Percentiles rank a stretch among this genome's conserved stretches.
Evolutionary conservation across 495 filamentous ascomycete genomes (phyloP).

Genomic region (Lasiosphaeria miniovina): DNA sequence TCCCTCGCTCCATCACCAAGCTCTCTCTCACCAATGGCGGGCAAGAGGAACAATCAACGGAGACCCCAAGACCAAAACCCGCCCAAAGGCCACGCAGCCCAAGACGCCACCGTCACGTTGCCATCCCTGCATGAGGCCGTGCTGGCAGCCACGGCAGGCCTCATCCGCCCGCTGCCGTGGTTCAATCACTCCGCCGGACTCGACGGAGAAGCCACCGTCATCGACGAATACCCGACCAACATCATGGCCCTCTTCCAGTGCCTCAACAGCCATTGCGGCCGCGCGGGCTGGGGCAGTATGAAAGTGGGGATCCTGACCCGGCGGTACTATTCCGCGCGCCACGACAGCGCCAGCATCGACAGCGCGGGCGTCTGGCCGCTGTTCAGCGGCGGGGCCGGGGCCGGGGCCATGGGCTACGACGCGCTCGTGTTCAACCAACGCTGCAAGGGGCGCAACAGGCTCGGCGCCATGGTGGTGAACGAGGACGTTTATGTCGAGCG

Average conservation of each 20-base stretch:
- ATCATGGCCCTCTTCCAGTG: constrained; percentile 30
- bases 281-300: constrained; percentile 29
- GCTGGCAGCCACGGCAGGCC: not conserved
- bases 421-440: constrained; percentile 30
- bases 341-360: no score
- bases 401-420: constrained; percentile 24
- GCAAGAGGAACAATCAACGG: no score
- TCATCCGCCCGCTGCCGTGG: not conserved
- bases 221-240: constrained; percentile 20
- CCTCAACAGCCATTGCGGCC: constrained; percentile 17
- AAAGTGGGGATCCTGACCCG: constrained; percentile 27
- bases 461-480: constrained; percentile 25
- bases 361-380: no score
- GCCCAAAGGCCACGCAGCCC: not conserved
- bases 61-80: no score
- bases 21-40: no score
- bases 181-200: constrained; percentile 14
- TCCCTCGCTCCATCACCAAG: no score
- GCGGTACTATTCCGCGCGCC: constrained; percentile 2
- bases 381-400: no score
- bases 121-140: not conserved
- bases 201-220: not conserved
- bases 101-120: not conserved
- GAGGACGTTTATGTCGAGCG: constrained; percentile 29
- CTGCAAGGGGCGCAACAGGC: constrained; percentile 22